Conservation (phyloP, 768 basidiomycete genomes). For the Hirschioporus abietinus region DNA sequence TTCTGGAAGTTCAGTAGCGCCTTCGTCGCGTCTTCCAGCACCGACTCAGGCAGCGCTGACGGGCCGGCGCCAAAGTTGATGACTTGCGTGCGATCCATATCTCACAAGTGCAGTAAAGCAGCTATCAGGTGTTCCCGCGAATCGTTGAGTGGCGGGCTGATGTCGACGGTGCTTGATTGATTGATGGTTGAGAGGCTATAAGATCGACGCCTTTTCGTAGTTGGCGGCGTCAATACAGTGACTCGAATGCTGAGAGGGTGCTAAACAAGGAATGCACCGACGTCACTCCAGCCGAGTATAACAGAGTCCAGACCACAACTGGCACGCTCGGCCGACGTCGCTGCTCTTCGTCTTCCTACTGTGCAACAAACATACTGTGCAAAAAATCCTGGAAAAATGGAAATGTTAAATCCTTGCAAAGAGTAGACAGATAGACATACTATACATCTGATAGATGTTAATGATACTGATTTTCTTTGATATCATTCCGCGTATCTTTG, state of each 20-base stretch:
- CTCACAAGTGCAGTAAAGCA: not conserved
- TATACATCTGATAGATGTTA: not conserved
- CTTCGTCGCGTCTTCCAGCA: slow-evolving; percentile 75
- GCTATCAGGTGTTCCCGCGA: not conserved
- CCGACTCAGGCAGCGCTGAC: slow-evolving; percentile 82
- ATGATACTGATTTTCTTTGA: not conserved
- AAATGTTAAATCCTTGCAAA: not conserved
- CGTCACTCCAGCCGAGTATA: not conserved
- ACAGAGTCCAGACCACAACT: not conserved
- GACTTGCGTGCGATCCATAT: slow-evolving; percentile 44
- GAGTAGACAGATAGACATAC: not conserved
- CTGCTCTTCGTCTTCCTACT: not conserved
- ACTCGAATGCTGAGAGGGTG: not conserved
- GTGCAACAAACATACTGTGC: not conserved
- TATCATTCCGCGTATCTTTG: not conserved
- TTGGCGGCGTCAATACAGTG: not conserved
- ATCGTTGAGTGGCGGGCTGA: not conserved
- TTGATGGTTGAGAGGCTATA: not conserved
- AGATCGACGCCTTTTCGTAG: not conserved
- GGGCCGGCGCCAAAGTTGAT: slow-evolving; percentile 96
- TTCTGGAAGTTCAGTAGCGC: slow-evolving; percentile 87
- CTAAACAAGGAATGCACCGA: not conserved
- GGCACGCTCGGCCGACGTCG: too few species aligned
- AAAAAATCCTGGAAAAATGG: not conserved
- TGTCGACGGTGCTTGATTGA: not conserved